These are phyloP conservation scores for Hypoxylon sp. DNA, from an alignment of 2,329 filamentous ascomycete species.

Conservation along the genomic window DNA sequence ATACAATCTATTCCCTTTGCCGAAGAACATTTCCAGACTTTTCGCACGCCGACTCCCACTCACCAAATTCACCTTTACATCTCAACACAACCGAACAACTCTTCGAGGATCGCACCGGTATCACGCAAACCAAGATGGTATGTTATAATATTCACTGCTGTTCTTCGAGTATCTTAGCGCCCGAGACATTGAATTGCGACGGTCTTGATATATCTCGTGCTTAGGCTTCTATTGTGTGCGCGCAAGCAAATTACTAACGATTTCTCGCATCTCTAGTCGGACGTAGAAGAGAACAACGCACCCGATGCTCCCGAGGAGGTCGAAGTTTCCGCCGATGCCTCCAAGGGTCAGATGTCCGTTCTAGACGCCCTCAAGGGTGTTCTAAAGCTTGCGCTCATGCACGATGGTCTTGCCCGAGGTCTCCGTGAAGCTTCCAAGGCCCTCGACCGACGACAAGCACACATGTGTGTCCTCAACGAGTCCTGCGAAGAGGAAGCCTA, in stretches of 20 bases:
- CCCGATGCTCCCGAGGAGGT: conserved; percentile 90
- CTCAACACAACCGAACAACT: conserved; percentile 58
- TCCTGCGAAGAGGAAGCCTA: conserved; percentile 99
- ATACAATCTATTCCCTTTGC: conserved; percentile 42
- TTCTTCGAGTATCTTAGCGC: neutral
- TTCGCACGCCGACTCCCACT: conserved; percentile 44
- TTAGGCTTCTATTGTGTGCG: conserved; percentile 32
- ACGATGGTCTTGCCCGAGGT: conserved; percentile 98
- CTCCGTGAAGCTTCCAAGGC: conserved; percentile 99
- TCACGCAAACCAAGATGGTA: conserved; percentile 72
- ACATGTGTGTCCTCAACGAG: conserved; percentile 99
- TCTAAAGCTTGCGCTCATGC: conserved; percentile 98
- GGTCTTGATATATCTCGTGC: conserved; percentile 23
- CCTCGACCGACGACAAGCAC: conserved; percentile 96
- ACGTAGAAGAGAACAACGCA: conserved; percentile 99
- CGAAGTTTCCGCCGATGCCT: conserved; percentile 93
- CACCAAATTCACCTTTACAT: conserved; percentile 49
- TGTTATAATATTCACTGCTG: conserved; percentile 53
- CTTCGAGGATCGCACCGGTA: conserved; percentile 79
- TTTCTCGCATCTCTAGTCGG: conserved; percentile 76
- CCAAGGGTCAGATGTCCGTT: conserved; percentile 95
- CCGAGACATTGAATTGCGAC: conserved; percentile 28
- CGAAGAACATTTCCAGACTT: conserved; percentile 44
- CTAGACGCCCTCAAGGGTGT: conserved; percentile 99
- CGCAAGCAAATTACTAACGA: conserved; percentile 47